A percentile compares a stretch with the other conserved stretches of the same genome.
Evolutionary conservation across 75 land plant species (phyloP).

Genomic region (Larix kaempferi): DNA sequence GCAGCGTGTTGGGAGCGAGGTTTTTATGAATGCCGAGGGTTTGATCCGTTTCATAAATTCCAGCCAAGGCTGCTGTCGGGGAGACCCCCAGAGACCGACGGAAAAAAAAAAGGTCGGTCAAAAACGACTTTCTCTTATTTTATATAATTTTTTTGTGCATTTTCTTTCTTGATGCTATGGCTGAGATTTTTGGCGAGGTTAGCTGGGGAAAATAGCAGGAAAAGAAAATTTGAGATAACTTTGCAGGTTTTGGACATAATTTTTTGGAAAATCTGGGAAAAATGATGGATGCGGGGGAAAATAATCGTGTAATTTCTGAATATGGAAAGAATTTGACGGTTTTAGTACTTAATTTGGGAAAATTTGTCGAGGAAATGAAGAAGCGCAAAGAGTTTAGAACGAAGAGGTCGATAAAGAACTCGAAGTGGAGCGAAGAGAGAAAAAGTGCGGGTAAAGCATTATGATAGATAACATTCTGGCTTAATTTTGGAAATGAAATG

Average conservation of each 20-base stretch:
- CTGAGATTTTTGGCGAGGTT: background rate
- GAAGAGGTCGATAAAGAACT: background rate
- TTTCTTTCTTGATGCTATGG: background rate
- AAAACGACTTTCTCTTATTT: background rate
- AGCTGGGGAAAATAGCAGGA: background rate
- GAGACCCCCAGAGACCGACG: background rate
- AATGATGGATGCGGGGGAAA: background rate
- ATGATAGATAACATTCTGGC: background rate
- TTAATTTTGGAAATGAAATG: background rate
- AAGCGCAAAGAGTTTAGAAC: background rate
- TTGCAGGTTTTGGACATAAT: background rate
- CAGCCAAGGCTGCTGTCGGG: no score
- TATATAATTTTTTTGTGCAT: background rate
- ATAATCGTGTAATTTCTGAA: background rate
- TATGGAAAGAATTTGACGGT: background rate
- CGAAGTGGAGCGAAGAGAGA: background rate
- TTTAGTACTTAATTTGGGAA: background rate
- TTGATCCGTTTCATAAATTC: no score
- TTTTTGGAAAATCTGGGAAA: background rate
- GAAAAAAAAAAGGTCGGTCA: background rate
- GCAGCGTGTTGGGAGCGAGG: background rate
- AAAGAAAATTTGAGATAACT: background rate
- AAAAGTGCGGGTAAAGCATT: background rate
- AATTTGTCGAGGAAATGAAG: background rate
- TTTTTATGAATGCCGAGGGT: no score